A percentile compares a stretch with the other conserved stretches of the same genome.
Conservation (phyloP, 148 eudicot genomes). For the Silene uniflora region DNA sequence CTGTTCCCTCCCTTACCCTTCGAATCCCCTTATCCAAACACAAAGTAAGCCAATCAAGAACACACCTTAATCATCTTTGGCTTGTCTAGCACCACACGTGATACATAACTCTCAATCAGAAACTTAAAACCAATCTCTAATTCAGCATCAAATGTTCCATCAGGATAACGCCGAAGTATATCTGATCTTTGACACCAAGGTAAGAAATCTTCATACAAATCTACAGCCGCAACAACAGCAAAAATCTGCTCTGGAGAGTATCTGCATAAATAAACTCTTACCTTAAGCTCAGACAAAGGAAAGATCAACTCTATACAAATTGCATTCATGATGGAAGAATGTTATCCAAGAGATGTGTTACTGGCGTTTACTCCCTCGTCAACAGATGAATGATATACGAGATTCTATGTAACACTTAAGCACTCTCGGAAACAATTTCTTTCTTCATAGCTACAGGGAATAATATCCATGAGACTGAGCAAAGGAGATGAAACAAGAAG, state of each 20-base stretch:
- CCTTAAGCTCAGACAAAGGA: slow-evolving; percentile 2
- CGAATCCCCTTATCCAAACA: no score
- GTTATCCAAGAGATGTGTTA: not conserved
- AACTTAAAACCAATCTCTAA: slow-evolving; percentile 86
- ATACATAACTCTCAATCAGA: slow-evolving; percentile 81
- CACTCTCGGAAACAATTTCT: no score
- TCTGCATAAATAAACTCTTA: slow-evolving; percentile 32
- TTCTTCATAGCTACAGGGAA: no score
- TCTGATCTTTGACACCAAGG: slow-evolving; percentile 93
- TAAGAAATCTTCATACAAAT: slow-evolving; percentile 79
- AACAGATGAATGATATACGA: no score
- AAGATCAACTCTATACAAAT: not conserved
- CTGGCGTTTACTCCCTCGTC: no score
- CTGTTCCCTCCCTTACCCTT: no score
- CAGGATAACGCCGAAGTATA: slow-evolving; percentile 51
- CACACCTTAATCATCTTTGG: slow-evolving; percentile 64
- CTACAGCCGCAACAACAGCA: slow-evolving; percentile 95
- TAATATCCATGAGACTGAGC: no score
- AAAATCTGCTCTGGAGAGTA: slow-evolving; percentile 89
- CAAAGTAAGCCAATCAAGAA: not conserved
- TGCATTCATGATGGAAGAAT: not conserved
- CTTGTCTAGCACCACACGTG: slow-evolving; percentile 73
- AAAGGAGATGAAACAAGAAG: no score
- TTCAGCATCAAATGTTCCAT: slow-evolving; percentile 93
- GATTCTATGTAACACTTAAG: no score